phyloP scores from a whole-genome alignment of 805 yeast species.

The Yamadazyma phyllophila region DNA sequence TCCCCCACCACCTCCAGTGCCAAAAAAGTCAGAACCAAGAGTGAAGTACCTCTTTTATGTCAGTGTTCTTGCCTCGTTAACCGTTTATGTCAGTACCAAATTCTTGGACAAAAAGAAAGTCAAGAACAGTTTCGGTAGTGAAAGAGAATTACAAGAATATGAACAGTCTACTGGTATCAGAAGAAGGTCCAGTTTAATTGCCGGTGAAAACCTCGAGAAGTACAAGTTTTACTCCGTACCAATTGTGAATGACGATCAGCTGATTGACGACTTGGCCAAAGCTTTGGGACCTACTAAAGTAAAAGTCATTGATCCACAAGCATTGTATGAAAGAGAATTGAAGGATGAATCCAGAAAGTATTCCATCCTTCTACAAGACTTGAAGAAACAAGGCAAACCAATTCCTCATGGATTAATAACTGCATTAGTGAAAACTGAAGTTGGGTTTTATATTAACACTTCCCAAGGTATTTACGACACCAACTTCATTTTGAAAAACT shows the following conservation, averaged over 20 bases:
- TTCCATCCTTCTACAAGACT: conserved; percentile 51
- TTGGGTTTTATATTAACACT: conserved; percentile 34
- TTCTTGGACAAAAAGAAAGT: conserved; percentile 30
- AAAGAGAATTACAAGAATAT: conserved; percentile 48
- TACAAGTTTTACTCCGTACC: conserved; percentile 44
- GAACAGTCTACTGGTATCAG: conserved; percentile 51
- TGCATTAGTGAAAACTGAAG: conserved; percentile 44
- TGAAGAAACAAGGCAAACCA: conserved; percentile 24
- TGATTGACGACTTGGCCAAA: conserved; percentile 19
- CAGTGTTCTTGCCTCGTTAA: conserved; percentile 31
- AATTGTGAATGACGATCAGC: conserved; percentile 19
- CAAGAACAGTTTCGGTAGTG: conserved; percentile 40
- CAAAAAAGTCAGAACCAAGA: conserved; percentile 24
- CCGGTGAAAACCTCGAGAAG: conserved; percentile 34
- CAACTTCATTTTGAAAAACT: conserved; percentile 51
- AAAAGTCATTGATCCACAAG: conserved; percentile 50
- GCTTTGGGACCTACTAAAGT: conserved; percentile 21
- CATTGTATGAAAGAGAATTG: conserved; percentile 47
- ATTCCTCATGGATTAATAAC: conserved; percentile 49
- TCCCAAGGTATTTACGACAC: conserved; percentile 40
- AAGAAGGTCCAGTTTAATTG: conserved; percentile 46
- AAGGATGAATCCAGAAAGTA: conserved; percentile 44
- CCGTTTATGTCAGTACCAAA: conserved; percentile 26
- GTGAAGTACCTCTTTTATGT: conserved; percentile 37
- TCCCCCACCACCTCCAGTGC: neutral